Evolutionary conservation across 1,284 basidiomycete genomes (phyloP).

Genomic region (Cutaneotrichosporon arboriforme): DNA sequence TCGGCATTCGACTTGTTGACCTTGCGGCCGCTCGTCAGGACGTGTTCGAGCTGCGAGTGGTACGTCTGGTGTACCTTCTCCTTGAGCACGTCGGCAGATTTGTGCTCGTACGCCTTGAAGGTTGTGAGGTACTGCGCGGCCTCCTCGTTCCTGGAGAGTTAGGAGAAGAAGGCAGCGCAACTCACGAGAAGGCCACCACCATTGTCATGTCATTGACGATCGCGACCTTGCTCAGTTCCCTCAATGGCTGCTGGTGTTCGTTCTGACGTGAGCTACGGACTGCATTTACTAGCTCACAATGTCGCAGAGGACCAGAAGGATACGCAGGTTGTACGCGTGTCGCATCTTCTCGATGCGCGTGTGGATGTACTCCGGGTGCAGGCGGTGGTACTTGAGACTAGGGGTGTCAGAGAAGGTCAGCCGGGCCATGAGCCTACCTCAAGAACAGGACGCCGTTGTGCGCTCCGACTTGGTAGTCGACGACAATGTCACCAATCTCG

Average conservation of each 20-base stretch:
- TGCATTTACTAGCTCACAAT: conserved; percentile 58
- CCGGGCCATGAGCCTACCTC: conserved; percentile 54
- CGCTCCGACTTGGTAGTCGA: conserved; percentile 93
- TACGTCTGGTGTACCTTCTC: conserved; percentile 88
- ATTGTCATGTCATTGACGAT: conserved; percentile 89
- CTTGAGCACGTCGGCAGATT: conserved; percentile 87
- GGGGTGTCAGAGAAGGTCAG: background rate
- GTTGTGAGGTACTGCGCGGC: conserved; percentile 84
- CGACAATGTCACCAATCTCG: conserved; percentile 89
- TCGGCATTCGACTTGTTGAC: conserved; percentile 98
- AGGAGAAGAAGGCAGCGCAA: conserved; percentile 19
- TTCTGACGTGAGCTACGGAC: conserved; percentile 50
- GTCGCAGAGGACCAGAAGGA: conserved; percentile 89
- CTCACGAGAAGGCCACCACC: conserved; percentile 86
- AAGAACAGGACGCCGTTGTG: conserved; percentile 89
- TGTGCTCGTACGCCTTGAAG: conserved; percentile 91
- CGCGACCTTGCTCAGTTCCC: conserved; percentile 88
- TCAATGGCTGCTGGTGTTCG: conserved; percentile 83
- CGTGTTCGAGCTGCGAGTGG: conserved; percentile 69
- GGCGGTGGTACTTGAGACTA: conserved; percentile 90
- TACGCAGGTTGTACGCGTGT: conserved; percentile 71
- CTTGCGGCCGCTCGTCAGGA: conserved; percentile 82
- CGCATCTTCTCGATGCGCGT: conserved; percentile 80
- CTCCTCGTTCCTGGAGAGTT: conserved; percentile 66
- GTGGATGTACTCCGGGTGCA: conserved; percentile 97